Evolutionary conservation across 768 basidiomycete genomes (phyloP).

Genomic region (Mycena kentingensis): DNA sequence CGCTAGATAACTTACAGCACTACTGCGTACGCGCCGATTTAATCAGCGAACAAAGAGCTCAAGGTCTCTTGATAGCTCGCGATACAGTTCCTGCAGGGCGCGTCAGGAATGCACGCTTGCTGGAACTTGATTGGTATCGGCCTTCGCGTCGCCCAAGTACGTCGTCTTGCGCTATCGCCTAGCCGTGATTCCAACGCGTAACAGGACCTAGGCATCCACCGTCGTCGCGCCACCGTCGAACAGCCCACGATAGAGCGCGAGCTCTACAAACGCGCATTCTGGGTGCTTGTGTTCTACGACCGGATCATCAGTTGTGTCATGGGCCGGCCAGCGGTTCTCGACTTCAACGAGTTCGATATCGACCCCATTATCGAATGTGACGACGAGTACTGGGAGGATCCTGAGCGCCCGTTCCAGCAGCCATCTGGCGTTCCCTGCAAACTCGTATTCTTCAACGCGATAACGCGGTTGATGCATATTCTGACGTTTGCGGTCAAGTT

Average conservation of each 20-base stretch:
- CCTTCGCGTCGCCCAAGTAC: constrained; percentile 17
- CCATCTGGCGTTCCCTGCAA: constrained; percentile 49
- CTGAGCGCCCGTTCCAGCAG: constrained; percentile 50
- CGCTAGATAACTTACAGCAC: constrained; percentile 7
- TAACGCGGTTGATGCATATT: constrained; percentile 51
- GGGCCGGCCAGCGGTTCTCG: constrained; percentile 59
- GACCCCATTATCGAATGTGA: constrained; percentile 67
- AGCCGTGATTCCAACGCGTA: too few relatives aligned
- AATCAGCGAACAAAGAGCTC: too few relatives aligned
- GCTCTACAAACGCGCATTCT: constrained; percentile 58
- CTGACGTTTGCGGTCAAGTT: constrained; percentile 51
- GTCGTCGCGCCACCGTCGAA: neutral
- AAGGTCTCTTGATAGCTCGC: constrained; percentile 46
- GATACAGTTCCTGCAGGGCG: constrained; percentile 55
- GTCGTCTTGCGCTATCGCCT: too few relatives aligned
- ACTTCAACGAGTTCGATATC: constrained; percentile 64
- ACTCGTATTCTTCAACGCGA: constrained; percentile 45
- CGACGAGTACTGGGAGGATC: constrained; percentile 66
- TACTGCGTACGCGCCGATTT: constrained; percentile 34
- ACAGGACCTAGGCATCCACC: constrained; percentile 20
- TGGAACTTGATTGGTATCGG: constrained; percentile 67
- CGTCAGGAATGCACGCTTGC: constrained; percentile 60
- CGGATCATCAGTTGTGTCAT: constrained; percentile 36
- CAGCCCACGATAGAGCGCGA: constrained; percentile 51
- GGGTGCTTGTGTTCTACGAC: constrained; percentile 32